Evolutionary conservation across 225 moss, liverwort and hornwort genomes (phyloP).

Genomic region (Polytrichum formosum): DNA sequence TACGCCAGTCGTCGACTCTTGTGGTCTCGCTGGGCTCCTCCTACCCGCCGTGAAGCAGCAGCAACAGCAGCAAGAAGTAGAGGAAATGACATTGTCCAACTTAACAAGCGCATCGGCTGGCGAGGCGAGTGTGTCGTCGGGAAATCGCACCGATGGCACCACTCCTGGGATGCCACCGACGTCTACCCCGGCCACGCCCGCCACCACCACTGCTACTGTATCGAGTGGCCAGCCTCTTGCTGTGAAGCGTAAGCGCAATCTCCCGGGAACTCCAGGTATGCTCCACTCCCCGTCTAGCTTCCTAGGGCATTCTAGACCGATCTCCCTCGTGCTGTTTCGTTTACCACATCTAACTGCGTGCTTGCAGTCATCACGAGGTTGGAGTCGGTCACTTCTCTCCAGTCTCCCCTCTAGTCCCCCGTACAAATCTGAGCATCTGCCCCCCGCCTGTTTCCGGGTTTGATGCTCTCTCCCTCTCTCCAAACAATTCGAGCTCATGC

Average conservation of each 20-base stretch:
- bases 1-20: conserved; percentile 17
- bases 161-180: conserved; percentile 64
- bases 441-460: too few species aligned
- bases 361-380: conserved; percentile 3
- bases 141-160: conserved; percentile 71
- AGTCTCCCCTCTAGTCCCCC: neutral
- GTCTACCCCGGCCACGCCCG: conserved; percentile 64
- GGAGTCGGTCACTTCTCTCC: neutral
- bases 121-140: conserved; percentile 65
- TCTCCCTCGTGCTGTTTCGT: neutral
- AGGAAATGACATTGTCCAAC: conserved; percentile 75
- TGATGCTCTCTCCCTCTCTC: too few species aligned
- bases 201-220: conserved; percentile 59
- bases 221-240: conserved; percentile 64
- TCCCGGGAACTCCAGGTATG: conserved; percentile 98
- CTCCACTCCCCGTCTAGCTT: conserved; percentile 11
- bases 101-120: conserved; percentile 78
- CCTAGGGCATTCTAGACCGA: conserved; percentile 8
- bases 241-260: conserved; percentile 84
- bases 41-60: conserved; percentile 18
- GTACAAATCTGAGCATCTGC: too few species aligned
- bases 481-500: too few species aligned
- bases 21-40: conserved; percentile 19
- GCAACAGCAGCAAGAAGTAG: conserved; percentile 28
- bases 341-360: too few species aligned